Evolutionary conservation across 148 eudicot genomes (phyloP), one percentile per base, ranked within the genome.

Genomic region (Cornus florida): DNA sequence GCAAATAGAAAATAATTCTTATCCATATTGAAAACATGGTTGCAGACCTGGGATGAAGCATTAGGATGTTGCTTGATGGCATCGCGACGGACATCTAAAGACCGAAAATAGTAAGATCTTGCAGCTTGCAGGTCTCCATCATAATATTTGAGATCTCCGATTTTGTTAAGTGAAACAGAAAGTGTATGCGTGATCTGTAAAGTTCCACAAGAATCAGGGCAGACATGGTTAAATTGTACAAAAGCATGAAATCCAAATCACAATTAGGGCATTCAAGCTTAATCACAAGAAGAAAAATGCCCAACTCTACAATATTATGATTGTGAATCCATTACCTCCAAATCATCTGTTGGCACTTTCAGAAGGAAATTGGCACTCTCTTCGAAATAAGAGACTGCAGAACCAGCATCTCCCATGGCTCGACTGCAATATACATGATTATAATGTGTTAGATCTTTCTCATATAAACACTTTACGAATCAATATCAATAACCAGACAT

Each of bases 101-200:
- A 93, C 76, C 84, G 90, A 75, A 81, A 80, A 87, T 96, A 96
- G 83, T 87, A 86, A 38, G 89, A 85, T 85, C 92, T 89, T 35
- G 98, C 87, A 77, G 91, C 95, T 89, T 91, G 84, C 77, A 96
- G 84, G 81, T 96, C 94, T 66, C 90, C 98, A 46, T 81, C 99
- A 81, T 96, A 93, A 77, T 93, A 96, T 85, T 93, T 93, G 46
- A 96, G 86, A 79, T 96, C 99, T 85, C 99, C 99, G 70, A 96
- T 90, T 86, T 96, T 96, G 83, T 96, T 96, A 41, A 93, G 89
- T 41, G 99, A 96, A 71, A 96, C 97, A 65, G 98, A 96, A 33
- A 96, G 94, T 8, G 99, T 93, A 82, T 96, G 98, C 75, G 85
- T 84, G 72, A 96, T 87, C 99, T 96, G 99, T 85, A 89, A 76